Evolutionary conservation across 2,329 filamentous ascomycete species (phyloP).

Genomic region (Uncinocarpus reesii): DNA sequence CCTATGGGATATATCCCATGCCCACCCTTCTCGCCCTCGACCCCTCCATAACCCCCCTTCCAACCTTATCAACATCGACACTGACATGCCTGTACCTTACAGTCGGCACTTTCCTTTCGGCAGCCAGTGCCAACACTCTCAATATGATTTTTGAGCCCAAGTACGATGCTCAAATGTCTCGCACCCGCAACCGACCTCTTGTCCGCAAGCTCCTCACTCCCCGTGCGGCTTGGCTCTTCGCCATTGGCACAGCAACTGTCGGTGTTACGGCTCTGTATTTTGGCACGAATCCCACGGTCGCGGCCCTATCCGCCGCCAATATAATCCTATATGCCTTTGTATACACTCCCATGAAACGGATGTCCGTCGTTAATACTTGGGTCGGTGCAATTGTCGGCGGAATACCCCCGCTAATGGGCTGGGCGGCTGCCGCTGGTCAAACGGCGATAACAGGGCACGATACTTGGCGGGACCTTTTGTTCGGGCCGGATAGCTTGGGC

Average conservation of each 20-base stretch:
- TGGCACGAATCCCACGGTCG: slow-evolving; percentile 88
- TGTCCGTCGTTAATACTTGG: slow-evolving; percentile 87
- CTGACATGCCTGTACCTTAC: slow-evolving; percentile 89
- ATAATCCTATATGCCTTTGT: slow-evolving; percentile 81
- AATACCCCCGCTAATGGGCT: slow-evolving; percentile 94
- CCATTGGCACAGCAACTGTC: slow-evolving; percentile 56
- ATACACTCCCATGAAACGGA: slow-evolving; percentile 85
- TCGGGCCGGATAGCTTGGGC: slow-evolving; percentile 58
- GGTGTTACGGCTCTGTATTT: slow-evolving; percentile 69
- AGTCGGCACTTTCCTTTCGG: slow-evolving; percentile 74
- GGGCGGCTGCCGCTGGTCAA: slow-evolving; percentile 88
- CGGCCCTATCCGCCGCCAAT: slow-evolving; percentile 72
- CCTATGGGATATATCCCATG: slow-evolving; percentile 88
- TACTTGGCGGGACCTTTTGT: slow-evolving; percentile 66
- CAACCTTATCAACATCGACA: slow-evolving; percentile 62
- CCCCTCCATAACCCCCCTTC: slow-evolving; percentile 48
- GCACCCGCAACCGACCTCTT: slow-evolving; percentile 83
- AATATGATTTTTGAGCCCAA: slow-evolving; percentile 95
- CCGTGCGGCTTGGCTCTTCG: slow-evolving; percentile 66
- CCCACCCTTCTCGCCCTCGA: slow-evolving; percentile 77
- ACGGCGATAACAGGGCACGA: slow-evolving; percentile 61
- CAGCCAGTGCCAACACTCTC: slow-evolving; percentile 82
- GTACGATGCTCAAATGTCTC: slow-evolving; percentile 83
- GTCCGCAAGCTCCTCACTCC: slow-evolving; percentile 68
- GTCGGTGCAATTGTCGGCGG: slow-evolving; percentile 83